Conservation (phyloP, 2,329 filamentous ascomycete species). For the Diaporthe eres region DNA sequence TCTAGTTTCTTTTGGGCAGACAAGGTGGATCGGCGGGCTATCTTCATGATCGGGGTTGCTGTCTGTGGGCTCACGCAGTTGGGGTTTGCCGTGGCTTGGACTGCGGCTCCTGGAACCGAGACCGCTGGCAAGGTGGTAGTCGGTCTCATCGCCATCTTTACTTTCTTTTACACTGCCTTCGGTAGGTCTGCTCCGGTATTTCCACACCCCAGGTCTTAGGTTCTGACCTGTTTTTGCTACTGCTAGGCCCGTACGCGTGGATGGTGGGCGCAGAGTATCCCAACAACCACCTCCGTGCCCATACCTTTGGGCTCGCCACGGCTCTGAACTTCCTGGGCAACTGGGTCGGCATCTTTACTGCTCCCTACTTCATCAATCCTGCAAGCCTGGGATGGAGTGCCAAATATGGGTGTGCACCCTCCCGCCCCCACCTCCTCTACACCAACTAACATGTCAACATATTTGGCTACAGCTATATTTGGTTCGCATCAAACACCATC, state of each 20-base stretch:
- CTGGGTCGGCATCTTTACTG: constrained; percentile 56
- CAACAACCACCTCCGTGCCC: constrained; percentile 55
- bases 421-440: neutral
- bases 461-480: constrained; percentile 51
- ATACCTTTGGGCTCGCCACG: constrained; percentile 55
- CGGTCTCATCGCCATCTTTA: constrained; percentile 5
- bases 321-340: constrained; percentile 57
- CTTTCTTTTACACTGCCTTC: constrained; percentile 47
- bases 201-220: neutral
- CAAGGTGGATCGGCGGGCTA: constrained; percentile 49
- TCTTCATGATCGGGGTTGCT: constrained; percentile 50
- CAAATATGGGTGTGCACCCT: constrained; percentile 48
- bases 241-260: constrained; percentile 54
- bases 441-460: neutral
- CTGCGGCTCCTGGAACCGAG: constrained; percentile 45
- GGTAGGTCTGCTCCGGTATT: constrained; percentile 42
- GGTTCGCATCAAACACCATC: constrained; percentile 55
- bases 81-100: constrained; percentile 50
- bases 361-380: constrained; percentile 60
- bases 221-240: constrained; percentile 7
- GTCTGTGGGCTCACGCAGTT: constrained; percentile 45
- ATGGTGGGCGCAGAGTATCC: constrained; percentile 57
- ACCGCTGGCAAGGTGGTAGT: constrained; percentile 1
- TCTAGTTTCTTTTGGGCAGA: constrained; percentile 50
- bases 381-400: constrained; percentile 55